These are phyloP conservation scores for Aspergillus persii DNA, from an alignment of 2,329 filamentous ascomycete species.

Conservation along the genomic window DNA sequence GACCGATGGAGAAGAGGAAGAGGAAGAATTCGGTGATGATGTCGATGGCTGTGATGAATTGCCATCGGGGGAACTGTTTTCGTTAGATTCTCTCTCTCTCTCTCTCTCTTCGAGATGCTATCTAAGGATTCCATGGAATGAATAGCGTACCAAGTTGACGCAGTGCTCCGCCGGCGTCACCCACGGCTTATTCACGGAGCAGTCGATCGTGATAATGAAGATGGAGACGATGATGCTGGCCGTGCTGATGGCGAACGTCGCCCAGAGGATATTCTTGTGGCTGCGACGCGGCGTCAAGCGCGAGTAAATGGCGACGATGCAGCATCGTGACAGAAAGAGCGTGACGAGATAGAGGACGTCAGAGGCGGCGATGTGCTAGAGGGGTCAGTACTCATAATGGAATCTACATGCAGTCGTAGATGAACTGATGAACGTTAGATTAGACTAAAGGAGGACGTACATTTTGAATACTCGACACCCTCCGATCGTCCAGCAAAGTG, in stretches of 20 bases:
- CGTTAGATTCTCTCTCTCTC: background rate
- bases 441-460: conserved; percentile 13
- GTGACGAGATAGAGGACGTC: conserved; percentile 40
- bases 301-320: conserved; percentile 19
- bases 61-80: conserved; percentile 18
- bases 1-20: conserved; percentile 14
- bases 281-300: conserved; percentile 37
- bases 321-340: conserved; percentile 32
- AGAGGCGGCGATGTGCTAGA: conserved; percentile 21
- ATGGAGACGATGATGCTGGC: conserved; percentile 6
- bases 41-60: conserved; percentile 22
- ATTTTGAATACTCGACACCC: conserved; percentile 8
- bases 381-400: no score
- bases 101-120: background rate
- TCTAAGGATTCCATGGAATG: background rate
- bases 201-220: background rate
- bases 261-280: conserved; percentile 27
- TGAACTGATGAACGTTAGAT: no score
- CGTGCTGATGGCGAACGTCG: conserved; percentile 27
- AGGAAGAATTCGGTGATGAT: conserved; percentile 22
- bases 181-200: conserved; percentile 5
- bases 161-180: conserved; percentile 3
- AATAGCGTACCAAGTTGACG: background rate
- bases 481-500: conserved; percentile 9
- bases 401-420: no score